Evolutionary conservation across 2,329 filamentous ascomycete species (phyloP).

Genomic region (Fusarium incarnatum): DNA sequence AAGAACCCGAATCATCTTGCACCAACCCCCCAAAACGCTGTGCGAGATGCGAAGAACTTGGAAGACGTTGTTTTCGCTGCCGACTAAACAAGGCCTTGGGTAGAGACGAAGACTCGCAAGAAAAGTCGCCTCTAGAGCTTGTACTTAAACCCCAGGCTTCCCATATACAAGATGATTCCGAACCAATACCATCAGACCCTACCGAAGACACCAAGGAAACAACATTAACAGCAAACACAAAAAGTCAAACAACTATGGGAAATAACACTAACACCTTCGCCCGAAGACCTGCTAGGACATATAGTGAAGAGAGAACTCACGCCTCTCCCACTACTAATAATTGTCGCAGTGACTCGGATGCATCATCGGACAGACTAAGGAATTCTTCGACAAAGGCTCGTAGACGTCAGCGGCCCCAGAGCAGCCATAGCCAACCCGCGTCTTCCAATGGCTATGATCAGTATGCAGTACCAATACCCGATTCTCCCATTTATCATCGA

Average conservation of each 20-base stretch:
- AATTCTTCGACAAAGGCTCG: background rate
- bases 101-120: background rate
- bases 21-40: background rate
- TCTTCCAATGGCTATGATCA: background rate
- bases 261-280: background rate
- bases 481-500: background rate
- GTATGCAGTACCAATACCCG: too few species aligned
- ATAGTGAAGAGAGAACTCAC: background rate
- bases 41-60: constrained; percentile 3
- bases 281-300: background rate
- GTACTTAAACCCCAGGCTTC: background rate
- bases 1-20: background rate
- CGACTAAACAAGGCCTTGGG: background rate
- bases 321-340: background rate
- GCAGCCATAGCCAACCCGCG: background rate
- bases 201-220: background rate
- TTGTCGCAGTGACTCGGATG: background rate
- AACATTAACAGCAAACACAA: background rate
- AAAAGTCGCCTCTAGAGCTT: constrained; percentile 2
- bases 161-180: background rate
- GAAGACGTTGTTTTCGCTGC: background rate
- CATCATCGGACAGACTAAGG: background rate
- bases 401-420: background rate
- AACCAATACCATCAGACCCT: background rate
- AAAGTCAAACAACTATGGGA: background rate